A percentile compares a stretch with the other conserved stretches of the same genome.
Evolutionary conservation across 129 eudicot species (phyloP).

Genomic region (Ambrosia trifida): DNA sequence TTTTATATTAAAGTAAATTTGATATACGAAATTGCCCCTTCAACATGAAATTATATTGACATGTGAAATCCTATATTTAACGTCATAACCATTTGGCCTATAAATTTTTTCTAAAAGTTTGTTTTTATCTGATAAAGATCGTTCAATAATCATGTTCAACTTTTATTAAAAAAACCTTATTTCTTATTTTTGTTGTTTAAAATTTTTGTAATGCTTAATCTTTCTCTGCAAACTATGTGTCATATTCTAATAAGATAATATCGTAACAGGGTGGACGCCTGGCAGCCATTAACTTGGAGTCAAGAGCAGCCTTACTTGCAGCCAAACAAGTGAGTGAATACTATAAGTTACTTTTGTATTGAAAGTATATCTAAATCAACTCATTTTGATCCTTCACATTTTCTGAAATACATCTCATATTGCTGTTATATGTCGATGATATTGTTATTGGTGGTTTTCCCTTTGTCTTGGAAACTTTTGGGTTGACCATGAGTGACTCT

Average conservation of each 20-base stretch:
- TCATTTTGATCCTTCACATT: neutral
- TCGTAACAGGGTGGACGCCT: conserved; percentile 70
- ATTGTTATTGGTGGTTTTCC: neutral
- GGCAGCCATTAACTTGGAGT: conserved; percentile 77
- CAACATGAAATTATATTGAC: no score
- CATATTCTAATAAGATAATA: neutral
- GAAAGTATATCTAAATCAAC: conserved; percentile 12
- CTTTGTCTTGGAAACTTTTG: neutral
- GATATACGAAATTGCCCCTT: no score
- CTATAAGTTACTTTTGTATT: neutral
- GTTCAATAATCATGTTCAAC: conserved; percentile 2
- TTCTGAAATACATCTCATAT: neutral
- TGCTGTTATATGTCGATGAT: neutral
- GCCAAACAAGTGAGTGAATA: conserved; percentile 61
- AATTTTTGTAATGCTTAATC: neutral
- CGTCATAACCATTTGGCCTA: no score
- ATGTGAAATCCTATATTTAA: no score
- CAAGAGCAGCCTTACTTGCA: conserved; percentile 71
- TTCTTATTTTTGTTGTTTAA: neutral
- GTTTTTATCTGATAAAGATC: neutral
- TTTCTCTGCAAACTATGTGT: conserved; percentile 5
- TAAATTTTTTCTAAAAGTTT: neutral
- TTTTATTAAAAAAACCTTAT: neutral
- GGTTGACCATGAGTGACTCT: neutral
- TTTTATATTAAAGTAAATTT: no score